Base-by-base conservation (phyloP, 768 basidiomycete species). In the Pleurotus citrinopileatus region DNA sequence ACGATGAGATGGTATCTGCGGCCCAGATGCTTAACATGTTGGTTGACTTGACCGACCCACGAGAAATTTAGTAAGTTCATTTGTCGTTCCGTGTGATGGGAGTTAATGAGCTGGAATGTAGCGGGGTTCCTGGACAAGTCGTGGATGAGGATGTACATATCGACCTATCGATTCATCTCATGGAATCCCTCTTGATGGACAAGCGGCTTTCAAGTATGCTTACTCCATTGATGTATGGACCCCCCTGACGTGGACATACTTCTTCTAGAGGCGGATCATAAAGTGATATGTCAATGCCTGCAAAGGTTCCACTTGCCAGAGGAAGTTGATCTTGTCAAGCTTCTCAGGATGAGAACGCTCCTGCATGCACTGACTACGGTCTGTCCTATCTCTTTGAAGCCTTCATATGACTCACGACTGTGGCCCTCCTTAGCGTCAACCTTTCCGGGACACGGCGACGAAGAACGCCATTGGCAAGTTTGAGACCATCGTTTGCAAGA, bases 401-500 rank as follows among this genome's bases (percentile, higher is more conserved):
- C 25, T 38, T 38, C 22, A 6, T 17, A 43, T 20, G 7, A 17
- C 26, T 42, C 37, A 40, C 17, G 17, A 28, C 36, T 25, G 23
- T 32, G 9, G 12, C 8, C 36, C 19, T 43, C n/a, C 25, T 17
- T 32, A 78, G 76, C 68, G 67, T 43, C 73, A 72, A 1, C 73
- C 70, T 56, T 80, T 64, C 65, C 78, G 53, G 76, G 95, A 73
- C 70, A 76, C 43, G 61, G 78, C 55, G 68, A 65, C 86, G 12
- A 82, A 80, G 38, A 94, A 87, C 56, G 85, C 91, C 0, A 74
- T 96, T 46, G 71, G 68, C 20, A 85, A 84, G 57, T 94, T 96
- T 63, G 84, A 90, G 27, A 65, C 75, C 0, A 56, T 72, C 3
- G 72, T 97, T 38, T 67, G 70, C 45, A 94, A 91, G 74, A 85